phyloP scores from a whole-genome alignment of 2,329 filamentous ascomycete species.

The Ceratocystis ficicola region DNA sequence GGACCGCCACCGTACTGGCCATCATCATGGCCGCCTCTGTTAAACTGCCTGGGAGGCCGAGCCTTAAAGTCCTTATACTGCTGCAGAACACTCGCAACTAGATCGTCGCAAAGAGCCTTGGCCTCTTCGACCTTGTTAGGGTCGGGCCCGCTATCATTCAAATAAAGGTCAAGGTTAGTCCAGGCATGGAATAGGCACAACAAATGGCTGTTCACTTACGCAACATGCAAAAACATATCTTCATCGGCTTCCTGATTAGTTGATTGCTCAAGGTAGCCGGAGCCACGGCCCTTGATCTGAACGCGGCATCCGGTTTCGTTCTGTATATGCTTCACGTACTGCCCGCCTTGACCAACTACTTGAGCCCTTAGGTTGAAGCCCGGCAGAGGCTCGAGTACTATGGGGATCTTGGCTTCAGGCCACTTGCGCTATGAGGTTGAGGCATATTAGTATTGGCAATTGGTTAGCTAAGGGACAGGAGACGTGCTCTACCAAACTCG shows the following conservation, averaged over 20 bases:
- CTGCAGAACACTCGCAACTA: constrained; percentile 73
- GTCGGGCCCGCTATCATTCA: constrained; percentile 60
- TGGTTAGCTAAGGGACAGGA: not conserved
- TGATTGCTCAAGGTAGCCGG: constrained; percentile 79
- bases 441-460: constrained; percentile 20
- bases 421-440: constrained; percentile 66
- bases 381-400: constrained; percentile 77
- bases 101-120: constrained; percentile 77
- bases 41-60: constrained; percentile 56
- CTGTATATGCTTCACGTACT: constrained; percentile 97
- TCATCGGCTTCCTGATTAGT: constrained; percentile 90
- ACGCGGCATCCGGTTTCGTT: constrained; percentile 89
- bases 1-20: constrained; percentile 31
- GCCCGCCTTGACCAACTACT: constrained; percentile 85
- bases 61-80: constrained; percentile 88
- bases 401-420: constrained; percentile 91
- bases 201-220: constrained; percentile 44
- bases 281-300: constrained; percentile 94
- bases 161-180: constrained; percentile 28
- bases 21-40: constrained; percentile 35
- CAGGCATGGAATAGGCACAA: not conserved
- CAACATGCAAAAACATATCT: constrained; percentile 91
- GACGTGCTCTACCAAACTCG: constrained; percentile 68
- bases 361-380: constrained; percentile 95
- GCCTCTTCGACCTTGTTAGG: constrained; percentile 73